Percentiles rank a stretch among this genome's conserved stretches.
These are phyloP conservation scores for Trametes coccinea DNA, from an alignment of 768 basidiomycete genomes.

Conservation along the genomic window DNA sequence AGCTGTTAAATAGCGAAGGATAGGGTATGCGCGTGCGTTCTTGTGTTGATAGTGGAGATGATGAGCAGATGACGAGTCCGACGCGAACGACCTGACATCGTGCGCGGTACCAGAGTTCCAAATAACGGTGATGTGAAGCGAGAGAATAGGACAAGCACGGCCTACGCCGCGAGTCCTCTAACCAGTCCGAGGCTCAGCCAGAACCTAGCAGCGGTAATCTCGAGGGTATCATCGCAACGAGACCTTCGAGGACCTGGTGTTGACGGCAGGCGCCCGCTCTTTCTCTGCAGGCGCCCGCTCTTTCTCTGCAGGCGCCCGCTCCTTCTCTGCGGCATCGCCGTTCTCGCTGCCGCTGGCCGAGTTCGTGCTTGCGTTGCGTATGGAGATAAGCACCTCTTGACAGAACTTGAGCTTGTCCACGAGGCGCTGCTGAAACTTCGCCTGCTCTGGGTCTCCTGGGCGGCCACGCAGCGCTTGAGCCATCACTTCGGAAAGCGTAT, in stretches of 20 bases:
- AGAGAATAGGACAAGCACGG: not conserved
- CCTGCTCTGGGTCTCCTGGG: constrained; percentile 50
- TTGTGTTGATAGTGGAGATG: not conserved
- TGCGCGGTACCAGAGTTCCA: not conserved
- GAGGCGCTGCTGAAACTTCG: constrained; percentile 62
- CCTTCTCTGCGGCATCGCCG: not conserved
- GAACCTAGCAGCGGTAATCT: not conserved
- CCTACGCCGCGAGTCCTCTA: constrained; percentile 1
- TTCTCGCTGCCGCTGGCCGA: not conserved
- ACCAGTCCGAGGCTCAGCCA: not conserved
- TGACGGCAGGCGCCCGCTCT: constrained; percentile 12
- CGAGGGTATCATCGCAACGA: constrained; percentile 16
- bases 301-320: constrained; percentile 7
- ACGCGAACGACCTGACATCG: constrained; percentile 13
- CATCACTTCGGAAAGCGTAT: constrained; percentile 73
- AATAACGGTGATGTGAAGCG: not conserved
- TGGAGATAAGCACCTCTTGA: constrained; percentile 78
- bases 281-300: constrained; percentile 5
- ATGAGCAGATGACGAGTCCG: constrained; percentile 9
- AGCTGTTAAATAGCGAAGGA: not conserved
- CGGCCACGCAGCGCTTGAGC: constrained; percentile 46
- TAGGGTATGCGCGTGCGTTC: not conserved
- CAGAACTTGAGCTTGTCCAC: constrained; percentile 85
- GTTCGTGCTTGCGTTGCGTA: constrained; percentile 56
- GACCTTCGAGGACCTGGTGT: constrained; percentile 22